Evolutionary conservation across 352 stramenopile genomes (phyloP), one percentile per base, ranked within the genome.

Genomic region (Globisporangium camurandrum): DNA sequence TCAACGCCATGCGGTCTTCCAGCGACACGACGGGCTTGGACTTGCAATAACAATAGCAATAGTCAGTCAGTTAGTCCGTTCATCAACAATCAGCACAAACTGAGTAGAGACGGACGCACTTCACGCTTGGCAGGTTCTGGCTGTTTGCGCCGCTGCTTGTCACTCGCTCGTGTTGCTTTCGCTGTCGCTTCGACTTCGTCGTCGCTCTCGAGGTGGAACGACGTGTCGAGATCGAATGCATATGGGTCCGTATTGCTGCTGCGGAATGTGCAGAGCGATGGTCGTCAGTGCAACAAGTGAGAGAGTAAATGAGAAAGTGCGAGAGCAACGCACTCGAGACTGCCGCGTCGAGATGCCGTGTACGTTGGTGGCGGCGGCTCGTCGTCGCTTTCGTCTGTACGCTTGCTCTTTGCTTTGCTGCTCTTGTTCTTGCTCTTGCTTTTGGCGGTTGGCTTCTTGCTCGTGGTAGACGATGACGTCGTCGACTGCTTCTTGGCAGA

Each of bases 1-100:
- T 91, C 41, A 86, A 59, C 0, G 77, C 73, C 11, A 91, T 66
- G 8, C 82, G 76, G 44, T 91, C 79, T 65, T 93, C 71, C 40
- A 93, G 61, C 0, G 71, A 82, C 1, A 79, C 49, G 17, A 51
- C 30, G 1, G 54, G 24, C 23, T 72, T 72, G 9, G 55, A 19
- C 62, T 77, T 23, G 22, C 9, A 1, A 1, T n/a, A n/a, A n/a
- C n/a, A n/a, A n/a, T n/a, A n/a, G n/a, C n/a, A n/a, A n/a, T n/a
- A n/a, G n/a, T n/a, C n/a, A n/a, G n/a, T n/a, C n/a, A n/a, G n/a
- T n/a, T n/a, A n/a, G n/a, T n/a, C n/a, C n/a, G n/a, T n/a, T n/a
- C n/a, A 19, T 20, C 12, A 17, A 4, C 33, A 39, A 39, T 20
- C 14, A 9, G 6, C 33, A 39, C 33, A 39, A 4, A 14, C 12